A percentile compares a stretch with the other conserved stretches of the same genome.
phyloP scores from a whole-genome alignment of 176 grass and related monocot genomes.

The Oryza nivara region DNA sequence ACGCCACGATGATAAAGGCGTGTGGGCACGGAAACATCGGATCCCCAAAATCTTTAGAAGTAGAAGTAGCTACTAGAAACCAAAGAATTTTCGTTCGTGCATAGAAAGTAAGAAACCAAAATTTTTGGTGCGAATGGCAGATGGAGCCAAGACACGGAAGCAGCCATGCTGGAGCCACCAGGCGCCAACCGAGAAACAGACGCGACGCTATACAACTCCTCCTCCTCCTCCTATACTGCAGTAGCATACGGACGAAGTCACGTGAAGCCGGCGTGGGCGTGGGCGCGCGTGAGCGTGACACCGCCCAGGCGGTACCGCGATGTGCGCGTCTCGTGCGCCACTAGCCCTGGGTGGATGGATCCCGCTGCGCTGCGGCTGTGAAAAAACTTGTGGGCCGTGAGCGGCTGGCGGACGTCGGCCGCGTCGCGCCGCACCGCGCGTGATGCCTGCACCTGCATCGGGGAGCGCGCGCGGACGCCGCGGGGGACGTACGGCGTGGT shows the following conservation, averaged over 20 bases:
- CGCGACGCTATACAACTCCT: too few species aligned
- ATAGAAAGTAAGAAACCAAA: too few species aligned
- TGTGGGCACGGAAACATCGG: neutral
- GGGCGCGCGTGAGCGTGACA: neutral
- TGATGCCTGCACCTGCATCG: too few species aligned
- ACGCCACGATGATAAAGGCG: too few species aligned
- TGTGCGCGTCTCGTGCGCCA: neutral
- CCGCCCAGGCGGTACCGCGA: neutral
- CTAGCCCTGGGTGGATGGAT: neutral
- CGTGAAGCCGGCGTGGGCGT: constrained; percentile 38
- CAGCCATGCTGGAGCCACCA: neutral
- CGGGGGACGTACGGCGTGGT: too few species aligned
- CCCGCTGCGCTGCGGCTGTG: neutral
- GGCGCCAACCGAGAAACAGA: neutral
- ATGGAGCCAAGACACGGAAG: too few species aligned
- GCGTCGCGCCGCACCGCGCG: neutral
- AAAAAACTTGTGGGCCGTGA: neutral
- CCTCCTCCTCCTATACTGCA: neutral
- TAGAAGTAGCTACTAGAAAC: too few species aligned
- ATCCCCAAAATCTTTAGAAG: neutral
- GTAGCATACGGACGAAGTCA: constrained; percentile 14
- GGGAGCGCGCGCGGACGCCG: too few species aligned
- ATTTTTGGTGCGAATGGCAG: too few species aligned
- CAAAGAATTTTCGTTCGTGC: too few species aligned
- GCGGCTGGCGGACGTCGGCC: neutral